Base-by-base conservation (phyloP, 345 rosid genomes). In the Barbarea vulgaris region DNA sequence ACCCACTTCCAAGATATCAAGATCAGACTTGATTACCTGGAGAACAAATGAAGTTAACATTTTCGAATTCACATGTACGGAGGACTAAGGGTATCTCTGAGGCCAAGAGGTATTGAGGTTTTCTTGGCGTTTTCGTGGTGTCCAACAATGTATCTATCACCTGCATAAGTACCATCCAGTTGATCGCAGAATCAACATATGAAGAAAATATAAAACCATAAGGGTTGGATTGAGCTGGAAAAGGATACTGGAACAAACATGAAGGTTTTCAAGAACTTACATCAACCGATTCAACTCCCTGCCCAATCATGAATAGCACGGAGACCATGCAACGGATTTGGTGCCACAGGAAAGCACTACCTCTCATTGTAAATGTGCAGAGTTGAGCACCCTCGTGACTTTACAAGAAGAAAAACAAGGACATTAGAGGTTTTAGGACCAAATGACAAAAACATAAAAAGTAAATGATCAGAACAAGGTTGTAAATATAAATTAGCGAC, bases 291-390 rank as follows among this genome's bases (percentile, higher is more conserved):
- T 94, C 98, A 44, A 86, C 81, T 52, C 93, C 96, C 76, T 84
- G 93, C 59, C 98, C 97, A 12, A 91, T 85, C 98, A 94, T 86
- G 84, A 94, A 91, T 51, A 94, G 84, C 68, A 94, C 93, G 34
- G 93, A 84, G 64, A 91, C 97, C 85, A 94, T 90, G 83, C 93
- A 88, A 30, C 98, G 90, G 70, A 94, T 86, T 73, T 94, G 98
- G 81, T 94, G 98, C 97, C 96, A 90, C 63, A 91, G 78, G 83
- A 94, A 94, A 69, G 98, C 96, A 74, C 91, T 91, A 61, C 98
- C 98, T 79, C 77, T 85, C 72, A 94, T 78, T 82, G 83, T 87
- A 72, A 91, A 82, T 42, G 75, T 86, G 72, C 76, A 88, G 28
- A 94, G 93, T 82, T 87, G 86, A 78, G 61, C 80, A 64, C 87